Conservation (phyloP, 177 flowering plant genomes). For the Vitis hybrid region DNA sequence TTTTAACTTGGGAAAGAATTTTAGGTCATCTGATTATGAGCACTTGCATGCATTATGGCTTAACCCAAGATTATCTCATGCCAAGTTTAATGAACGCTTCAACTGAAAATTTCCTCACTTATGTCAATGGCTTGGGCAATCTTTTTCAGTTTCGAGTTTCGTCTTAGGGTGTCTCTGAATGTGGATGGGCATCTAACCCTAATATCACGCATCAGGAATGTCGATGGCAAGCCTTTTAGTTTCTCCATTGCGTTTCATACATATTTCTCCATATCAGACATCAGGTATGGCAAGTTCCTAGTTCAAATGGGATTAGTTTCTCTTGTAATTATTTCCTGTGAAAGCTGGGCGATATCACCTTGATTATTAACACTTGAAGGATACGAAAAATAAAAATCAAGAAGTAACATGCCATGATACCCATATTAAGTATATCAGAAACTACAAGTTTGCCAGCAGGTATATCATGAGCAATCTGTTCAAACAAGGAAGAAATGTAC, state of each 20-base stretch:
- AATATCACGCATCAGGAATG: slow-evolving; percentile 82
- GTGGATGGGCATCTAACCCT: slow-evolving; percentile 61
- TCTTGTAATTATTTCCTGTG: neutral
- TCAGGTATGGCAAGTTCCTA: slow-evolving; percentile 53
- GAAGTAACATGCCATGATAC: too few relatives aligned
- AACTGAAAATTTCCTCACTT: neutral
- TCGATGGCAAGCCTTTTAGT: slow-evolving; percentile 79
- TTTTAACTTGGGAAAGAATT: too few relatives aligned
- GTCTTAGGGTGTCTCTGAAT: slow-evolving; percentile 75
- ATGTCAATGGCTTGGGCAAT: neutral
- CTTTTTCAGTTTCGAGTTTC: slow-evolving; percentile 79
- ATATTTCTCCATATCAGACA: slow-evolving; percentile 82
- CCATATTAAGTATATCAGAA: too few relatives aligned
- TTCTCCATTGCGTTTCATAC: slow-evolving; percentile 88
- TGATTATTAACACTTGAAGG: too few relatives aligned
- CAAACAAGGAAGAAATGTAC: neutral
- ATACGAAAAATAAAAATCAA: too few relatives aligned
- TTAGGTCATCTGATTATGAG: too few relatives aligned
- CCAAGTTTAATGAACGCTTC: neutral
- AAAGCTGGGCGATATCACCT: too few relatives aligned
- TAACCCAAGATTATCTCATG: too few relatives aligned
- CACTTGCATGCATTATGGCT: too few relatives aligned
- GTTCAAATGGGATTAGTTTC: neutral
- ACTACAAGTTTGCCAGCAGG: too few relatives aligned
- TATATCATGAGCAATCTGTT: neutral